A percentile compares a stretch with the other conserved stretches of the same genome.
Conservation (phyloP, 2,329 filamentous ascomycete species). For the Xylaria arbuscula region DNA sequence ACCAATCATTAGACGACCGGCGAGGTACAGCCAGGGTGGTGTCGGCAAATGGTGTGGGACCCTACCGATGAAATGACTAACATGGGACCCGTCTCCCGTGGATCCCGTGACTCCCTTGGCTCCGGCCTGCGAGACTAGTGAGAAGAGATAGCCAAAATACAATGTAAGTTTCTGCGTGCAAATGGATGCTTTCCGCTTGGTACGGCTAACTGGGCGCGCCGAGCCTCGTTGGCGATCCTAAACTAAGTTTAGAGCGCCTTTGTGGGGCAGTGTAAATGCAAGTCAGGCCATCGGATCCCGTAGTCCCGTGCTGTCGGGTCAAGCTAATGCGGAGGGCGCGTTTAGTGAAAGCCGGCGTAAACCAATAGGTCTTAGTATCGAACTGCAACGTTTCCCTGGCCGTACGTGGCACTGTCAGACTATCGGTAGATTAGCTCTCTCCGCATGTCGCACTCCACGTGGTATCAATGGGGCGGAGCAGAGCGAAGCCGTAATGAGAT, state of each 20-base stretch:
- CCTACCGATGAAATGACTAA: not conserved
- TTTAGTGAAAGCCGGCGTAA: not conserved
- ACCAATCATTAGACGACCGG: not conserved
- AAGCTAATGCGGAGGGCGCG: not conserved
- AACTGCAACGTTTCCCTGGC: not conserved
- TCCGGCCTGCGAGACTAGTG: not conserved
- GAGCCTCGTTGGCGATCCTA: not conserved
- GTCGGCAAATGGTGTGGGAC: not conserved
- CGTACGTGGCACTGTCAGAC: not conserved
- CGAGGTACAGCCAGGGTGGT: not conserved
- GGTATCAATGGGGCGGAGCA: not conserved
- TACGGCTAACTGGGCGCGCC: not conserved
- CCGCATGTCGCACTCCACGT: not conserved
- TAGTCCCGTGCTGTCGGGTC: conserved; percentile 25
- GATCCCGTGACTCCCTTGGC: too few relatives aligned
- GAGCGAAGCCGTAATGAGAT: not conserved
- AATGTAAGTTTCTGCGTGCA: not conserved
- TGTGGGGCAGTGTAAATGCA: not conserved
- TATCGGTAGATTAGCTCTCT: not conserved
- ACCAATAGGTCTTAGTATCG: not conserved
- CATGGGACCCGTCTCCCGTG: not conserved
- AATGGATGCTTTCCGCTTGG: conserved; percentile 1
- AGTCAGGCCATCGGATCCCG: not conserved
- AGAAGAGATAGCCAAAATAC: not conserved
- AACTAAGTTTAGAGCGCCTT: not conserved